Base-by-base conservation (phyloP, 495 filamentous ascomycete genomes). In the Pyrenopolyporus hunteri region DNA sequence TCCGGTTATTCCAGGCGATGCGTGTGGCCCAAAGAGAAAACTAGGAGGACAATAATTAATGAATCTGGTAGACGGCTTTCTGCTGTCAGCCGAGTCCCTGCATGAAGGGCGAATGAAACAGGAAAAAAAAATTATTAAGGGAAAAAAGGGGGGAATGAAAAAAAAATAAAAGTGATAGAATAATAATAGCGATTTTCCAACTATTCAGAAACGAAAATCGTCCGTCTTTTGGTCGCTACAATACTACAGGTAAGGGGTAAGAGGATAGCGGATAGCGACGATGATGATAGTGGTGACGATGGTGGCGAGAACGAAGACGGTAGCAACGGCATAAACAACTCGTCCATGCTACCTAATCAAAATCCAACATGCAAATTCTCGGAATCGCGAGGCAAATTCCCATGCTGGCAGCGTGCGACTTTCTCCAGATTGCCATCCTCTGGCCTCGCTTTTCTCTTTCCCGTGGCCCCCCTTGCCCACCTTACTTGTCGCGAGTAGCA, bases 341-440 rank as follows among this genome's bases (percentile, higher is more conserved):
- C n/a, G n/a, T n/a, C n/a, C n/a, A n/a, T n/a, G n/a, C n/a, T n/a
- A n/a, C n/a, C n/a, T n/a, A n/a, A n/a, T n/a, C n/a, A n/a, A n/a
- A n/a, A n/a, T n/a, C n/a, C n/a, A n/a, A n/a, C n/a, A n/a, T 55
- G 61, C 40, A 49, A 58, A 64, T 42, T 48, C 36, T 32, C 28
- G 22, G 11, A 37, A 13, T 28, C 33, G 20, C 29, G 14, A 35
- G 7, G 25, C 31, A 43, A 46, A 64, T 25, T 63, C 60, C 60
- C 60, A 63, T 63, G 14, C 28, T 43, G 40, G 32, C 23, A 16
- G 51, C 37, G 44, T 47, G 60, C 47, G 48, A 48, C 40, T 57
- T 64, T 48, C 60, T 53, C 53, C 40, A 53, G 25, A 64, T 42
- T 58, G 19, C 53, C 54, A 58, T 64, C 47, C 16, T 17, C 26